Evolutionary conservation across 2,329 filamentous ascomycete species (phyloP), one percentile per base, ranked within the genome.

Genomic region (Exophiala viscosa): DNA sequence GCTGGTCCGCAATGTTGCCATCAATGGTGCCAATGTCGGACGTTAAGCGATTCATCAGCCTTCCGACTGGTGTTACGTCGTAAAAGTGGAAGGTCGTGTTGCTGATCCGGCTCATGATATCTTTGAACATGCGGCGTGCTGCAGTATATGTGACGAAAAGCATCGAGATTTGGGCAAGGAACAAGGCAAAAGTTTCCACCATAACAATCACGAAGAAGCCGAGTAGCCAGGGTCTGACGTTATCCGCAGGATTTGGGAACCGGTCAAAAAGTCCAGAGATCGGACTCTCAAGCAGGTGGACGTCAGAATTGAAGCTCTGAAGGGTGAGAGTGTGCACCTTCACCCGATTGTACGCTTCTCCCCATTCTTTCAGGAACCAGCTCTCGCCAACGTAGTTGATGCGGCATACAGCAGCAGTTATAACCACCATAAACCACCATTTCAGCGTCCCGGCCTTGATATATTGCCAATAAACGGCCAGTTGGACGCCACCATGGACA

Each of bases 11-110:
- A 62, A 96, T 87, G n/a, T 87, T 86, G 1, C 90, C 90, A 64
- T 96, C 91, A 0, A 96, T 81, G 45, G 89, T 91, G 23, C 87
- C 88, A 70, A 96, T 93, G 64, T 96, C 90, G 1, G 88, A 89
- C 0, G 90, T 95, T 55, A 96, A 77, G 6, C 91, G 82, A 67
- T 96, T 96, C 88, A 96, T 96, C 56, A 96, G 74, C 42, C 91
- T 83, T 0, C 91, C 91, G 0, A 95, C 85, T 0, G 91, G 91
- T 0, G 91, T 96, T 3, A 89, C 83, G 66, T 96, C 91, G 71
- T 95, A 93, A 69, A 91, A 96, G 1, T 90, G 83, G 71, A 96
- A 95, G 0, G 86, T 91, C 0, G 90, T 88, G 62, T 84, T 81
- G 65, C 86, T 86, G 45, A 96, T 88, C 46, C 80, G 81, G 1